Conservation (phyloP, 805 yeast species). For the Wickerhamomyces hampshirensis region DNA sequence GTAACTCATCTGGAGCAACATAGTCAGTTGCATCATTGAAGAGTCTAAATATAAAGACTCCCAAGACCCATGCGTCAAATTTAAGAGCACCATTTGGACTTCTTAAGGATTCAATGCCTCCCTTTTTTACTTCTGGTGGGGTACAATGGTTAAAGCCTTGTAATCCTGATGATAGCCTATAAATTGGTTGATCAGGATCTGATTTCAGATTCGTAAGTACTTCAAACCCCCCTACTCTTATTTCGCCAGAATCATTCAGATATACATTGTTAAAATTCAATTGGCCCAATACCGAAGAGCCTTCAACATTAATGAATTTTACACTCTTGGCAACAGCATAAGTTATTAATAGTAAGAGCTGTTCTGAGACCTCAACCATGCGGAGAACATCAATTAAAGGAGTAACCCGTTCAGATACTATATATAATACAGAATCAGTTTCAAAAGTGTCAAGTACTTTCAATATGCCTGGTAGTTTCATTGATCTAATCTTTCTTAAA, state of each 20-base stretch:
- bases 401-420: slow-evolving; percentile 62
- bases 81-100: slow-evolving; percentile 31
- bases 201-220: slow-evolving; percentile 43
- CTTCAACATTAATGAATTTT: slow-evolving; percentile 52
- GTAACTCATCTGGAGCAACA: slow-evolving; percentile 7
- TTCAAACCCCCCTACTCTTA: slow-evolving; percentile 85
- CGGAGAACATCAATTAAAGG: slow-evolving; percentile 43
- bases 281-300: slow-evolving; percentile 58
- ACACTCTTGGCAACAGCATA: slow-evolving; percentile 51
- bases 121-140: slow-evolving; percentile 50
- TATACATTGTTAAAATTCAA: slow-evolving; percentile 53
- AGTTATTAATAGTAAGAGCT: slow-evolving; percentile 48
- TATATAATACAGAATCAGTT: slow-evolving; percentile 48
- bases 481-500: slow-evolving; percentile 43
- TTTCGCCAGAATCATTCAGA: slow-evolving; percentile 68
- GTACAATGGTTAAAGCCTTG: slow-evolving; percentile 29
- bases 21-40: slow-evolving; percentile 27
- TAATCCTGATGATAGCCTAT: slow-evolving; percentile 30
- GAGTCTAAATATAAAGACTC: slow-evolving; percentile 45
- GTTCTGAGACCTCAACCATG: slow-evolving; percentile 27
- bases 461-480: slow-evolving; percentile 68
- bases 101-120: slow-evolving; percentile 38
- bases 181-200: slow-evolving; percentile 26
- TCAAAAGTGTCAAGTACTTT: slow-evolving; percentile 60
- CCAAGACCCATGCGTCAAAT: slow-evolving; percentile 63